Evolutionary conservation across 2,329 filamentous ascomycete genomes (phyloP).

Genomic region (Xylaria multiplex): DNA sequence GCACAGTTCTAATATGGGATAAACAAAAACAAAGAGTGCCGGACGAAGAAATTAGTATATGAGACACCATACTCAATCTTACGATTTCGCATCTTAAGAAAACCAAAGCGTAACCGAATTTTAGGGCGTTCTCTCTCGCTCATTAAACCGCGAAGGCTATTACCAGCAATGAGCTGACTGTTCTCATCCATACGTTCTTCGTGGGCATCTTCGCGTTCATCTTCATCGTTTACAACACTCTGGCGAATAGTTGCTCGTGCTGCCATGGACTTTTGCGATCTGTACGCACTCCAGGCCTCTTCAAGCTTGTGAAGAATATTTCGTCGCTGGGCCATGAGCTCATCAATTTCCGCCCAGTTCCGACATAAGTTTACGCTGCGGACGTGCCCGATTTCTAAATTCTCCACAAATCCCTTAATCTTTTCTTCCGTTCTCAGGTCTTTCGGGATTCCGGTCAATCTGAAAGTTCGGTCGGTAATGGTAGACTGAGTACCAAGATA

Average conservation of each 20-base stretch:
- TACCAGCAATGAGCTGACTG: conserved; percentile 67
- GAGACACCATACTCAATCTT: conserved; percentile 67
- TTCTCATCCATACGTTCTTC: conserved; percentile 49
- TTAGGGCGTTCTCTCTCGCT: conserved; percentile 68
- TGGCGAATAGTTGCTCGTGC: conserved; percentile 27
- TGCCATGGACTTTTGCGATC: conserved; percentile 64
- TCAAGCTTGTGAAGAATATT: conserved; percentile 77
- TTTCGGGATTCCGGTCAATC: conserved; percentile 84
- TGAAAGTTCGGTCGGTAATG: conserved; percentile 94
- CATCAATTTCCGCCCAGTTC: conserved; percentile 85
- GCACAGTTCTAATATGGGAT: not conserved
- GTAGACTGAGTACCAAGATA: conserved; percentile 94
- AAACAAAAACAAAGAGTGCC: not conserved
- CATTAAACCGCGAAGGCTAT: conserved; percentile 52
- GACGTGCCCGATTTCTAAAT: conserved; percentile 87
- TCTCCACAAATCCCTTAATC: conserved; percentile 88
- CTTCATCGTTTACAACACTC: conserved; percentile 10
- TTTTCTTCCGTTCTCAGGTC: conserved; percentile 82
- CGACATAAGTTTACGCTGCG: conserved; percentile 87
- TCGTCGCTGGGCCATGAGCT: conserved; percentile 74
- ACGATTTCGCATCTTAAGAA: conserved; percentile 74
- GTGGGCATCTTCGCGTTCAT: conserved; percentile 30
- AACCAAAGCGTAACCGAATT: conserved; percentile 80
- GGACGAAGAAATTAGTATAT: not conserved
- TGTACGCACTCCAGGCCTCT: conserved; percentile 80